Base-by-base conservation (phyloP, 495 filamentous ascomycete genomes). In the Xylaria grammica region DNA sequence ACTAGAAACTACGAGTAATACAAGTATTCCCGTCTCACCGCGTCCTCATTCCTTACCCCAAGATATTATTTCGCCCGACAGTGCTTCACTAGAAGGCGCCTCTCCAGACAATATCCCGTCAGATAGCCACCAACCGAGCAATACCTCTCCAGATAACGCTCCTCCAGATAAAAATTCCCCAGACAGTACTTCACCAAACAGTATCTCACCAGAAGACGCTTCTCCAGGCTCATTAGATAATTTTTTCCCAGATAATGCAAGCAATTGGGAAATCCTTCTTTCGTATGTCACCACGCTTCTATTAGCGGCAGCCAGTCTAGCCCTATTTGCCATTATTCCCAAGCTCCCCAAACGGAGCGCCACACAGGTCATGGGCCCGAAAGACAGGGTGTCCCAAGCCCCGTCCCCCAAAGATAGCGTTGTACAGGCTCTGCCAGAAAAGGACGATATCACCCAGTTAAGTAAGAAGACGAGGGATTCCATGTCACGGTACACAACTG, bases 401-500 rank as follows among this genome's bases (percentile, higher is more conserved):
- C 8, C 11, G 36, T 3, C 4, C 20, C 19, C 24, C 13, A 6
- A 42, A 42, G 20, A 19, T 22, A 22, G 40, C 13, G 13, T 17
- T 56, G 13, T 20, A 29, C 8, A 24, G 9, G 1, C 15, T 20
- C 6, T 13, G 1, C 32, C 51, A 36, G 29, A 55, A 55, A 11
- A n/a, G 34, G 15, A 42, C 4, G 22, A 19, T 9, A 54, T 30
- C 17, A 6, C 40, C 15, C 36, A 20, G 38, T 38, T 44, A 19
- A 15, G 24, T 20, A 13, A 36, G 54, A 45, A 58, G 38, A 30
- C 36, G 17, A 20, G 24, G 17, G 54, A 45, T 22, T 26, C 38
- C 8, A 38, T 45, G 17, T 58, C 36, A 22, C 54, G 54, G 20
- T 58, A 56, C 53, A 56, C 53, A n/a, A 56, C 53, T 9, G 53